Evolutionary conservation across 352 stramenopile species (phyloP).

Genomic region (Phytophthora kernoviae): DNA sequence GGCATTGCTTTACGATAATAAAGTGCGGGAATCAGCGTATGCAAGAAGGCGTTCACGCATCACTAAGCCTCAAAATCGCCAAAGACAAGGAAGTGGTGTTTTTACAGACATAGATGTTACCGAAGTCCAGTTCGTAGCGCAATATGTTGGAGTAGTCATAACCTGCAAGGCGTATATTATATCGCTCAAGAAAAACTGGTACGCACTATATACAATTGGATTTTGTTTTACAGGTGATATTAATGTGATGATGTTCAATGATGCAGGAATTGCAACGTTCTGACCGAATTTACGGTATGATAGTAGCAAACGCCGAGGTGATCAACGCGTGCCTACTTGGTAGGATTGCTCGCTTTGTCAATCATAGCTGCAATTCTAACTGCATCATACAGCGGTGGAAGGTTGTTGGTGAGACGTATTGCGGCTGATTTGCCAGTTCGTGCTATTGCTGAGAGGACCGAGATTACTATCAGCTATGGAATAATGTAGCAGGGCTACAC

Average conservation of each 20-base stretch:
- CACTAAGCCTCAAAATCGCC: not conserved
- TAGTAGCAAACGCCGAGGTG: not conserved
- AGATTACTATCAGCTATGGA: no score
- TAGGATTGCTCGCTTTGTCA: not conserved
- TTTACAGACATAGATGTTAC: not conserved
- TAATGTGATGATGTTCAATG: no score
- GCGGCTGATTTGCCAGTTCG: not conserved
- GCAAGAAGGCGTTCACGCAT: not conserved
- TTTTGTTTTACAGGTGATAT: no score
- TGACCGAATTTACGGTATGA: not conserved
- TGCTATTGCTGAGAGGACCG: no score
- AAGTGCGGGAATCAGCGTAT: constrained; percentile 5
- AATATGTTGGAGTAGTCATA: constrained; percentile 10
- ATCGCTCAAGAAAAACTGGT: not conserved
- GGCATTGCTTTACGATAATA: not conserved
- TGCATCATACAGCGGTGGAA: not conserved
- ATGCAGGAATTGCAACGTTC: no score
- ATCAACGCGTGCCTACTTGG: not conserved
- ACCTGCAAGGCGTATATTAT: not conserved
- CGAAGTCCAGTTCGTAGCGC: not conserved
- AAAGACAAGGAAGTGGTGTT: not conserved
- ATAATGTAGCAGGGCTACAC: no score
- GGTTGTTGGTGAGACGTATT: not conserved
- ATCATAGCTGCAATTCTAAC: not conserved
- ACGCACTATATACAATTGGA: not conserved